A percentile compares a stretch with the other conserved stretches of the same genome.
These are phyloP conservation scores for Xylaria sp. DNA, from an alignment of 495 filamentous ascomycete species.

Conservation along the genomic window DNA sequence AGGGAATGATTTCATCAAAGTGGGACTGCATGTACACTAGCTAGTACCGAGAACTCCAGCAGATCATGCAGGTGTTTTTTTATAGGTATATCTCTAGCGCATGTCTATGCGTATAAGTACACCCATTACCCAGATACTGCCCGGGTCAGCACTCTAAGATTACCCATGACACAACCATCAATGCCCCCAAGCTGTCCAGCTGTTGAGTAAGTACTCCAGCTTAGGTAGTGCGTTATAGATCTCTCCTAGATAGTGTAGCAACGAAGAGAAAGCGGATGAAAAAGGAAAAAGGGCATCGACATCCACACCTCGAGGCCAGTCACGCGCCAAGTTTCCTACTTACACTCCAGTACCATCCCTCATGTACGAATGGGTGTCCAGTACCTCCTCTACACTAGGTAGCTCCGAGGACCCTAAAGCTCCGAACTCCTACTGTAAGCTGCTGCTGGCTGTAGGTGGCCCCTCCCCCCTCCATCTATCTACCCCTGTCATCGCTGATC, in stretches of 20 bases:
- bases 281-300: too few relatives aligned
- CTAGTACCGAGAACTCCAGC: conserved; percentile 6
- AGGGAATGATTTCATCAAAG: conserved; percentile 24
- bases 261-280: not conserved
- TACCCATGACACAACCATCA: conserved; percentile 10
- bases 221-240: not conserved
- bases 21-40: not conserved
- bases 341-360: not conserved
- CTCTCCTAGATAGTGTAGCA: not conserved
- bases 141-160: not conserved
- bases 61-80: not conserved
- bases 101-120: not conserved
- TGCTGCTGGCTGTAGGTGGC: not conserved
- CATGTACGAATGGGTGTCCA: not conserved
- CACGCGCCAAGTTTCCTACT: not conserved
- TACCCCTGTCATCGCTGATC: conserved; percentile 7
- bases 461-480: not conserved
- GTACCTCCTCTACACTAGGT: not conserved
- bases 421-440: not conserved
- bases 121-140: not conserved
- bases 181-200: not conserved
- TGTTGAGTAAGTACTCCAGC: not conserved
- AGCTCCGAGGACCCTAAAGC: conserved; percentile 8
- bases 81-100: too few relatives aligned
- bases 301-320: not conserved